These are phyloP conservation scores for Beverwykella pulmonaria DNA, from an alignment of 495 filamentous ascomycete species.

Conservation along the genomic window DNA sequence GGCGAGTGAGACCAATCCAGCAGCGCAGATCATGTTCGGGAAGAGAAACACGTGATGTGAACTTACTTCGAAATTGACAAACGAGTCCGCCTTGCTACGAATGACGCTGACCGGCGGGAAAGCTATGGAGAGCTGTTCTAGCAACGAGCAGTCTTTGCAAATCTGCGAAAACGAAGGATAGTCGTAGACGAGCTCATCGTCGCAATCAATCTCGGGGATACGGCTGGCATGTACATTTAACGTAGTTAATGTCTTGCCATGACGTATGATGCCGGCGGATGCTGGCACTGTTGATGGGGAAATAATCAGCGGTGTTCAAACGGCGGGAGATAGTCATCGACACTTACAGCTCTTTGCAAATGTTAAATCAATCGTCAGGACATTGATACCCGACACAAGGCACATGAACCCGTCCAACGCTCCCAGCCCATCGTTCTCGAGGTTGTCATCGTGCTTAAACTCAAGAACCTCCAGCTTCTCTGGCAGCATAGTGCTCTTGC, in stretches of 20 bases:
- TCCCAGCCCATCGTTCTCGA: conserved; percentile 44
- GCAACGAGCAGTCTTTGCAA: conserved; percentile 41
- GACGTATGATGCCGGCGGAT: conserved; percentile 42
- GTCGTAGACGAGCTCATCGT: conserved; percentile 45
- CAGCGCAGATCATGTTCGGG: background rate
- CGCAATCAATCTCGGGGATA: conserved; percentile 21
- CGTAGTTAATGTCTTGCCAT: conserved; percentile 42
- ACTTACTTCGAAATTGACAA: conserved; percentile 42
- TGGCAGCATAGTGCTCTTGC: conserved; percentile 43
- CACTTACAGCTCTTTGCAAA: conserved; percentile 31
- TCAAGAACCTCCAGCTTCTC: conserved; percentile 42
- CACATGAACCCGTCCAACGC: conserved; percentile 48
- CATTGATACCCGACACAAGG: conserved; percentile 44
- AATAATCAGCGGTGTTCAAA: background rate
- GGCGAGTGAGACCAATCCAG: conserved; percentile 1
- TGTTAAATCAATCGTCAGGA: conserved; percentile 43
- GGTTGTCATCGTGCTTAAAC: conserved; percentile 47
- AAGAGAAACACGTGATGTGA: background rate
- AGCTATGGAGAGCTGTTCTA: conserved; percentile 44
- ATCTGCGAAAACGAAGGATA: conserved; percentile 42
- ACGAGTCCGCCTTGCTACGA: conserved; percentile 34
- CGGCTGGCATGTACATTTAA: conserved; percentile 43
- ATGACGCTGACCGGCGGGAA: conserved; percentile 43
- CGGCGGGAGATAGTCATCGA: no score
- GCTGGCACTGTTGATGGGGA: conserved; percentile 30